Evolutionary conservation across 768 basidiomycete species (phyloP), one percentile per base, ranked within the genome.

Genomic region (Rhizopogon salebrosus): DNA sequence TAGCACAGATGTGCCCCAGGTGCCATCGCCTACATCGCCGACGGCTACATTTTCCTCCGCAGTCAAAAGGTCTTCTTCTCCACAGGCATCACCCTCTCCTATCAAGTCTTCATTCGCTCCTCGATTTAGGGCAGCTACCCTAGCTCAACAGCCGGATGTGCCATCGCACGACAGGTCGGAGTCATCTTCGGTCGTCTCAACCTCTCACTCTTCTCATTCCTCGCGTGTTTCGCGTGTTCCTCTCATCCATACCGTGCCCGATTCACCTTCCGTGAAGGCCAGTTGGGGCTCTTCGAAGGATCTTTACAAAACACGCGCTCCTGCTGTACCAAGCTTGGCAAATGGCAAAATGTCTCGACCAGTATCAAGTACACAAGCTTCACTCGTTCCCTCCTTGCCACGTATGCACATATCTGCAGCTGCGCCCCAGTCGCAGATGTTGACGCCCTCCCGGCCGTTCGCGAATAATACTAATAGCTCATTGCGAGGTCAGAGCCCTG

Each of bases 401-500:
- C 49, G 49, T 29, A 42, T 53, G 48, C 45, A 22, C 42, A 51
- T 51, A 51, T 49, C 55, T 48, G 16, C 41, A 59, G 52, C 64
- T 62, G 67, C 14, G 62, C 58, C 3, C 61, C 56, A 57, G 38
- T 57, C 59, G 0, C 45, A 46, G 11, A 55, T 62, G 22, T 53
- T 63, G 10, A 56, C 62, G 57, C 74, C 76, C 4, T 70, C 66
- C 7, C 80, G 79, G 54, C 87, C 88, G 6, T 90, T 89, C 63
- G 82, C 72, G 6, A 59, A 68, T 34, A 70, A 61, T 45, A 34
- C 68, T 34, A 70, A 46, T 10, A 63, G 72, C 27, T 53, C 61
- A 10, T 5, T 65, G 23, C 67, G 71, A 26, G 72, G 84, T 11
- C 78, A 85, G 54, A 90, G 88, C 61, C 89, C 89, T 11, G 85